Conservation (phyloP, 495 filamentous ascomycete species). For the Tetracladium marchalianum region DNA sequence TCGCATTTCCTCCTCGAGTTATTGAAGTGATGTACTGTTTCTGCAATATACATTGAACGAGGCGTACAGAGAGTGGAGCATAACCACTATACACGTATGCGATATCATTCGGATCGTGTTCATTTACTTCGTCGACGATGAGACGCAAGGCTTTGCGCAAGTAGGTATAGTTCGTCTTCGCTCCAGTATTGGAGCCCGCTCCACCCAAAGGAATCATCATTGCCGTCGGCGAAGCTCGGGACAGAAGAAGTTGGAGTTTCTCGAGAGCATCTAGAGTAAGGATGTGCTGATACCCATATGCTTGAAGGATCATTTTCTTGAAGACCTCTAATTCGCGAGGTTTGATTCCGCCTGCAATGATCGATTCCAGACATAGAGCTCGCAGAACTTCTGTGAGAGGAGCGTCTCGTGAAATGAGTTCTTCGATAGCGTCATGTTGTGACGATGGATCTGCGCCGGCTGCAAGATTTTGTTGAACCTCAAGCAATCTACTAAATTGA, state of each 20-base stretch:
- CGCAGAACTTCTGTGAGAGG: conserved; percentile 73
- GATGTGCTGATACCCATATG: conserved; percentile 90
- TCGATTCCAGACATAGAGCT: conserved; percentile 82
- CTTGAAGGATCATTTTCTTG: conserved; percentile 77
- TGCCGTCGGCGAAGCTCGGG: conserved; percentile 56
- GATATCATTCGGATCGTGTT: conserved; percentile 91
- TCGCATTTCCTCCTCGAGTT: conserved; percentile 41
- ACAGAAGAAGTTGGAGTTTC: conserved; percentile 74
- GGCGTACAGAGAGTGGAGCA: conserved; percentile 82
- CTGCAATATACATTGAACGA: conserved; percentile 92
- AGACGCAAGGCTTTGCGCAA: conserved; percentile 77
- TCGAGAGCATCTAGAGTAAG: conserved; percentile 84
- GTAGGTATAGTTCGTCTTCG: conserved; percentile 84
- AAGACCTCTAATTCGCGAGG: conserved; percentile 81
- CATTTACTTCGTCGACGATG: conserved; percentile 94
- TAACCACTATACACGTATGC: conserved; percentile 97
- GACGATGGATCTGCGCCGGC: conserved; percentile 80
- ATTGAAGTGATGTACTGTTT: conserved; percentile 72
- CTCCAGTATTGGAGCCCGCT: conserved; percentile 40
- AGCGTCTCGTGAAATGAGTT: conserved; percentile 78
- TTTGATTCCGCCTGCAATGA: conserved; percentile 79
- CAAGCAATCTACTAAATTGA: conserved; percentile 74
- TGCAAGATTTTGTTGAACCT: conserved; percentile 94
- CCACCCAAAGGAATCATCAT: conserved; percentile 59
- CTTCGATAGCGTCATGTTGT: conserved; percentile 84